phyloP scores from a whole-genome alignment of 495 filamentous ascomycete genomes.

The Penicillium paxilli region DNA sequence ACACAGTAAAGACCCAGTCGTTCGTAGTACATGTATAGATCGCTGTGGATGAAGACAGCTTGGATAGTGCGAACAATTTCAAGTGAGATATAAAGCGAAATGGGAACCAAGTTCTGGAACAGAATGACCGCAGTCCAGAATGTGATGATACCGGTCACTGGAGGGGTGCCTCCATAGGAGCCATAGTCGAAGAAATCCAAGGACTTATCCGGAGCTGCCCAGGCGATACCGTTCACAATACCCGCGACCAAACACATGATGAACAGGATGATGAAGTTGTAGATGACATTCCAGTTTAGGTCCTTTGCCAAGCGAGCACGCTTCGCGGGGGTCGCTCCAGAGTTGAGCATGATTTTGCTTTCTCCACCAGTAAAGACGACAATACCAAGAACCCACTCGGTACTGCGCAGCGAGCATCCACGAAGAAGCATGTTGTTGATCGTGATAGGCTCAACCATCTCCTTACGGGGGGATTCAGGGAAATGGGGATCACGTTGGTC shows the following conservation, averaged over 20 bases:
- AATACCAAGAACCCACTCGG: constrained; percentile 94
- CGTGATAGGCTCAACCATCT: constrained; percentile 88
- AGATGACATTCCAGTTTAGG: constrained; percentile 95
- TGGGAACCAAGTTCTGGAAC: constrained; percentile 98
- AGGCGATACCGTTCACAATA: constrained; percentile 81
- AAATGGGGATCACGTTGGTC: constrained; percentile 66
- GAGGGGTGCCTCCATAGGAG: constrained; percentile 73
- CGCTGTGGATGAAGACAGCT: constrained; percentile 97
- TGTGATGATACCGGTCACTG: constrained; percentile 86
- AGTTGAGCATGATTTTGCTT: constrained; percentile 99
- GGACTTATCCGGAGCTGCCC: constrained; percentile 72
- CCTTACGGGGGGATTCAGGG: constrained; percentile 56
- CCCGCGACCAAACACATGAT: constrained; percentile 86
- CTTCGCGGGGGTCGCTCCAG: constrained; percentile 95
- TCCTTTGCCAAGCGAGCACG: constrained; percentile 86
- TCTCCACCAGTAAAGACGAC: constrained; percentile 96
- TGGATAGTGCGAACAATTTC: constrained; percentile 94
- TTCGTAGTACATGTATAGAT: constrained; percentile 94
- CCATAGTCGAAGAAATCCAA: constrained; percentile 84
- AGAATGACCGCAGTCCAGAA: constrained; percentile 94
- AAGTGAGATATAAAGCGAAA: constrained; percentile 95
- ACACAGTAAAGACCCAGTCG: constrained; percentile 90
- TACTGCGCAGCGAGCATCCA: constrained; percentile 92
- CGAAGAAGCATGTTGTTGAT: constrained; percentile 95
- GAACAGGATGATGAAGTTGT: constrained; percentile 92